Evolutionary conservation across 225 moss, liverwort and hornwort species (phyloP).

Genomic region (Ulota crispa): DNA sequence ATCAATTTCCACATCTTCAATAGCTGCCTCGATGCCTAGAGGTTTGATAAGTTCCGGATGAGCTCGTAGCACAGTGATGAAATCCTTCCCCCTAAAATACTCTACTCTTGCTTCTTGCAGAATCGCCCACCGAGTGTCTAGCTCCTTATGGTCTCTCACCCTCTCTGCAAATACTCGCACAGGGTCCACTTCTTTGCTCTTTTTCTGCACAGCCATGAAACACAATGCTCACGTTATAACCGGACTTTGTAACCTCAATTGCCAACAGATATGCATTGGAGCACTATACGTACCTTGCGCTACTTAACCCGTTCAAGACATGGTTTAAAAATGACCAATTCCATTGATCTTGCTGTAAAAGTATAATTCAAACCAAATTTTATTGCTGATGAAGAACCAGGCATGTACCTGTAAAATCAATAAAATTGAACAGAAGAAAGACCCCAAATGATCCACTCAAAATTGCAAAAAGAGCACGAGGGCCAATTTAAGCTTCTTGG

Average conservation of each 20-base stretch:
- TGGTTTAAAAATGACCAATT: background rate
- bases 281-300: background rate
- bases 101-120: constrained; percentile 94
- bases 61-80: constrained; percentile 66
- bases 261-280: background rate
- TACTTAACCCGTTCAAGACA: background rate
- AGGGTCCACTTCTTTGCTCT: constrained; percentile 60
- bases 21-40: constrained; percentile 57
- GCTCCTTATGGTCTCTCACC: constrained; percentile 89
- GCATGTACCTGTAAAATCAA: background rate
- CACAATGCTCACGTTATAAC: background rate
- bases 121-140: constrained; percentile 95
- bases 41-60: constrained; percentile 77
- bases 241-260: background rate
- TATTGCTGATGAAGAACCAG: background rate
- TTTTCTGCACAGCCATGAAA: constrained; percentile 44
- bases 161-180: constrained; percentile 76
- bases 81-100: constrained; percentile 91
- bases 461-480: background rate
- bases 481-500: background rate
- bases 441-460: background rate
- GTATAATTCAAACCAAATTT: background rate
- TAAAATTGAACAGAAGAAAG: background rate
- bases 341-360: background rate
- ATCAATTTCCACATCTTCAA: constrained; percentile 68